Evolutionary conservation across 1,284 basidiomycete species (phyloP).

Genomic region (Melampsora larici-populina): DNA sequence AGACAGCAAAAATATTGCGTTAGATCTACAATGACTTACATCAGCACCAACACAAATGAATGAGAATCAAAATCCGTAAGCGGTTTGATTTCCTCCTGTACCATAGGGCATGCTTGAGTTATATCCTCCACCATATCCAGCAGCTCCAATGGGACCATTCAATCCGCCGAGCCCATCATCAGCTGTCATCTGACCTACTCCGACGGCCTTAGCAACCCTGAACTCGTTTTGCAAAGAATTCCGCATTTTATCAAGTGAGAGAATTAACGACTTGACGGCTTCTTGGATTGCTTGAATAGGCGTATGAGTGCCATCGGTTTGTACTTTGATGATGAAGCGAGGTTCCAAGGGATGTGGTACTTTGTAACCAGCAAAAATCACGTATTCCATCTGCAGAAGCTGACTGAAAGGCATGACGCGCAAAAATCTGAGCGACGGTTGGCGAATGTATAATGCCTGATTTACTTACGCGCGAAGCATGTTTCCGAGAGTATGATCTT

Average conservation of each 20-base stretch:
- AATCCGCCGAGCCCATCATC: not conserved
- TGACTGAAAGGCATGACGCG: constrained; percentile 56
- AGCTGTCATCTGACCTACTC: constrained; percentile 20
- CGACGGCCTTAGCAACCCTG: constrained; percentile 36
- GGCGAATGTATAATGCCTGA: not conserved
- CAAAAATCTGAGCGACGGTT: not conserved
- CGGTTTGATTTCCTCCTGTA: not conserved
- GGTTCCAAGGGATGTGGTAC: constrained; percentile 94
- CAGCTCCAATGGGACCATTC: not conserved
- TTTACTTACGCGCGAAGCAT: constrained; percentile 82
- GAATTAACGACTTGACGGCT: constrained; percentile 78
- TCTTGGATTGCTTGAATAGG: constrained; percentile 79
- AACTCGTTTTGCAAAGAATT: constrained; percentile 35
- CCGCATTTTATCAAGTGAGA: constrained; percentile 61
- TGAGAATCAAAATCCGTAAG: not conserved
- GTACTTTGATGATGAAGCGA: constrained; percentile 87
- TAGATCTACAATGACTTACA: not conserved
- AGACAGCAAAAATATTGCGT: not conserved
- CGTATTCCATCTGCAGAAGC: constrained; percentile 74
- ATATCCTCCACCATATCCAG: not conserved
- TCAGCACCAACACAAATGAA: not conserved
- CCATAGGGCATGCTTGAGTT: not conserved
- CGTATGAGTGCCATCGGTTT: constrained; percentile 83
- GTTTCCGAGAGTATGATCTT: constrained; percentile 95
- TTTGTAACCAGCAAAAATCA: constrained; percentile 96